These are phyloP conservation scores for Oryza coarctata DNA, from an alignment of 176 grass and related monocot genomes.

Conservation along the genomic window DNA sequence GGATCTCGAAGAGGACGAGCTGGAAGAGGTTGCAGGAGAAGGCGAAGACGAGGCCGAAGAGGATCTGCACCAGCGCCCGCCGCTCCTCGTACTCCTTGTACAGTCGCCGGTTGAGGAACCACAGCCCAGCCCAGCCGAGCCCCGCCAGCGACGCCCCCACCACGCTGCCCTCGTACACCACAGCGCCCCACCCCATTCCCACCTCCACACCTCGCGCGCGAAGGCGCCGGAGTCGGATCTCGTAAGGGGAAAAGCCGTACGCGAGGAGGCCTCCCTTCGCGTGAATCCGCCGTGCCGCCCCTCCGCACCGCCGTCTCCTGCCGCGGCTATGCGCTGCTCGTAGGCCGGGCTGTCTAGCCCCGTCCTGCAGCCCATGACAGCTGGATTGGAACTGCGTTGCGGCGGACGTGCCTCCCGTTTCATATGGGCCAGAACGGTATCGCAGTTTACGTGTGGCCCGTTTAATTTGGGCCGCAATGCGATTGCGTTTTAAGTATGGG, in stretches of 20 bases:
- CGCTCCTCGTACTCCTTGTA: slow-evolving; percentile 99
- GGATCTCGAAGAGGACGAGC: slow-evolving; percentile 99
- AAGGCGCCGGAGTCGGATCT: slow-evolving; percentile 40
- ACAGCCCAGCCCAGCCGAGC: slow-evolving; percentile 89
- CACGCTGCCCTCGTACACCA: slow-evolving; percentile 71
- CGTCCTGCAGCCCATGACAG: not conserved
- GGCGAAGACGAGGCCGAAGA: slow-evolving; percentile 99
- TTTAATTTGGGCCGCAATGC: not conserved
- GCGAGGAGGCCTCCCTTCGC: not conserved
- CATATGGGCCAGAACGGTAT: too few relatives aligned
- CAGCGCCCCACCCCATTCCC: slow-evolving; percentile 61
- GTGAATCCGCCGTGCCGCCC: slow-evolving; percentile 38
- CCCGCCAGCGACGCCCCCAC: slow-evolving; percentile 73
- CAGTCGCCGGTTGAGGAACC: slow-evolving; percentile 94
- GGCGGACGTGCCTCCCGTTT: too few relatives aligned
- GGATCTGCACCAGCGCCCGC: slow-evolving; percentile 92
- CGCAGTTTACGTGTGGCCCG: not conserved
- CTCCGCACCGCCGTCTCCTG: slow-evolving; percentile 31
- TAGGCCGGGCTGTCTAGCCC: not conserved
- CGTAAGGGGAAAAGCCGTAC: slow-evolving; percentile 13
- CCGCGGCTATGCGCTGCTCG: not conserved
- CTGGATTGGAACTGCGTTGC: too few relatives aligned
- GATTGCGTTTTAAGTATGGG: not conserved
- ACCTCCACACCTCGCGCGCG: not conserved
- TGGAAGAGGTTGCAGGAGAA: slow-evolving; percentile 99